Conservation (phyloP, 2,329 filamentous ascomycete genomes). For the Monosporascus cannonballus region DNA sequence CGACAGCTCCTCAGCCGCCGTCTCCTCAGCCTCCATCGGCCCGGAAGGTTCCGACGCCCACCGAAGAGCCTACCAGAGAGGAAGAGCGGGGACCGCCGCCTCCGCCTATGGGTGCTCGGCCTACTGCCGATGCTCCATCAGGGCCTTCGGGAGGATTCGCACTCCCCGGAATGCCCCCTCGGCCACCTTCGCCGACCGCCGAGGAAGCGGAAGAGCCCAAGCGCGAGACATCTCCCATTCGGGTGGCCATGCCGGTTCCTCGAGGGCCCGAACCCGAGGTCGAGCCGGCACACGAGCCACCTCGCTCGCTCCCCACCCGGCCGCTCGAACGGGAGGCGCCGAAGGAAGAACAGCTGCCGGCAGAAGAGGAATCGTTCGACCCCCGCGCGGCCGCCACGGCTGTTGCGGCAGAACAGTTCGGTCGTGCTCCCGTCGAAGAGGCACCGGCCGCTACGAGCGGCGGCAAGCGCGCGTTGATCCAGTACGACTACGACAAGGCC, state of each 20-base stretch:
- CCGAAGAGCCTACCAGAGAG: conserved; percentile 29
- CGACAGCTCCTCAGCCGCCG: conserved; percentile 49
- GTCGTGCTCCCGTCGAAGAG: conserved; percentile 29
- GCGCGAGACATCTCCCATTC: conserved; percentile 68
- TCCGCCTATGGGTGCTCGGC: conserved; percentile 55
- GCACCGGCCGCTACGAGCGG: conserved; percentile 32
- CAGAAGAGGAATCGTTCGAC: conserved; percentile 58
- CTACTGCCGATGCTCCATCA: conserved; percentile 41
- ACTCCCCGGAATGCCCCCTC: conserved; percentile 67
- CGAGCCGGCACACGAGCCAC: conserved; percentile 44
- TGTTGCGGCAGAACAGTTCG: conserved; percentile 42
- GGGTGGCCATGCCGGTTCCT: conserved; percentile 77
- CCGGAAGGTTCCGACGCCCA: conserved; percentile 10
- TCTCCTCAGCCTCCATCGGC: conserved; percentile 20
- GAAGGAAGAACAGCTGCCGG: conserved; percentile 56
- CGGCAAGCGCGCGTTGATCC: conserved; percentile 69
- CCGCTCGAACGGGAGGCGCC: conserved; percentile 58
- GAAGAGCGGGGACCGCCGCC: conserved; percentile 54
- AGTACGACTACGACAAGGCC: conserved; percentile 96
- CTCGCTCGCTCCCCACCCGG: conserved; percentile 56
- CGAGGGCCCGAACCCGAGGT: conserved; percentile 51
- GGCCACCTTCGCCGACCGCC: conserved; percentile 49
- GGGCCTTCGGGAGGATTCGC: conserved; percentile 70
- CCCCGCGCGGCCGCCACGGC: conserved; percentile 54
- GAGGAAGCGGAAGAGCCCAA: conserved; percentile 47